These are phyloP conservation scores for Rhizopus stolonifer DNA, from an alignment of 371 early-diverging fungal genomes.

Conservation along the genomic window DNA sequence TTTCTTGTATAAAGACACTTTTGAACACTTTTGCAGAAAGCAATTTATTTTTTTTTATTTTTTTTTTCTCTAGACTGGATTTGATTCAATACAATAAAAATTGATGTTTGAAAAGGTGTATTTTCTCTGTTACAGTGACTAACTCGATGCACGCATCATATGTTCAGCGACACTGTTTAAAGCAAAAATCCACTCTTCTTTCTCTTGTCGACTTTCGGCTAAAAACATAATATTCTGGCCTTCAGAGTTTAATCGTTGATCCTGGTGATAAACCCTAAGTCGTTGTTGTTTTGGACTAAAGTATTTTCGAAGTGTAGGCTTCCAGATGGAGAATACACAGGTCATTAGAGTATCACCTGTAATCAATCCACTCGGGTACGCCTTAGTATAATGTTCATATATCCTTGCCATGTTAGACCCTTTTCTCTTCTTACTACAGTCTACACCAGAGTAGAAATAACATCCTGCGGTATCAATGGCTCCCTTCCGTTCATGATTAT, in stretches of 20 bases:
- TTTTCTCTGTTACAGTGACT: too few species aligned
- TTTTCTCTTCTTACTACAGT: slow-evolving; percentile 23
- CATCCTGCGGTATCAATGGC: slow-evolving; percentile 49
- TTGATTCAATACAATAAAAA: too few species aligned
- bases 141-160: slow-evolving; percentile 26
- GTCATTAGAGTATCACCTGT: slow-evolving; percentile 49
- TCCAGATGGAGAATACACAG: slow-evolving; percentile 62
- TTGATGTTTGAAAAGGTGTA: too few species aligned
- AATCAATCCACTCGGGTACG: slow-evolving; percentile 47
- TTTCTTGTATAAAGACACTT: too few species aligned
- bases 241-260: slow-evolving; percentile 20
- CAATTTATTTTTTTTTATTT: too few species aligned
- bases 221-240: slow-evolving; percentile 37
- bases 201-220: slow-evolving; percentile 38
- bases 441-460: slow-evolving; percentile 57
- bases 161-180: slow-evolving; percentile 41
- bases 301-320: slow-evolving; percentile 36
- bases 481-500: slow-evolving; percentile 38
- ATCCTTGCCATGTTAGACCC: slow-evolving; percentile 27
- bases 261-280: slow-evolving; percentile 26
- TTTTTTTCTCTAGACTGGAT: too few species aligned
- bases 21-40: too few species aligned
- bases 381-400: slow-evolving; percentile 9
- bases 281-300: slow-evolving; percentile 36
- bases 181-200: slow-evolving; percentile 52